Conservation (phyloP, 2,329 filamentous ascomycete genomes). For the Periconia macrospinosa region DNA sequence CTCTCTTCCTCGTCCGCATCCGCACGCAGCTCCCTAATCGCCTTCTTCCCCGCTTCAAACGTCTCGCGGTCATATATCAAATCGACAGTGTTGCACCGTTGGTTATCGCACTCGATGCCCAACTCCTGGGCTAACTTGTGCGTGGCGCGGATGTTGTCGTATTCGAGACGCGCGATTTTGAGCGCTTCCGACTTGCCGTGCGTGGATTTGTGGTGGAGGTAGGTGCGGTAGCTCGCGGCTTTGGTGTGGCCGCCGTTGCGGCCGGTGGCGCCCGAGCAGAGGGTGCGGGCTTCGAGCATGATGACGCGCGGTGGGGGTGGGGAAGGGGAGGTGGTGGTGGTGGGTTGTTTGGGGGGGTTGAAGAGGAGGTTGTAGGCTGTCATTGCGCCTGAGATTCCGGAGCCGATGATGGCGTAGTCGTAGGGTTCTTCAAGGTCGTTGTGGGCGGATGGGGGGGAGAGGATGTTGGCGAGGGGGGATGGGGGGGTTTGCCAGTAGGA, state of each 20-base stretch:
- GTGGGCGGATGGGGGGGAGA: conserved; percentile 40
- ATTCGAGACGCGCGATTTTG: conserved; percentile 45
- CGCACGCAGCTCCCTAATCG: conserved; percentile 25
- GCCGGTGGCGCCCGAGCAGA: conserved; percentile 46
- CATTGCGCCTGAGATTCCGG: conserved; percentile 44
- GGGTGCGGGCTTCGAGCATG: conserved; percentile 45
- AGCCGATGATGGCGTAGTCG: conserved; percentile 44
- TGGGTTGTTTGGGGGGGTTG: background rate
- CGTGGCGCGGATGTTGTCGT: conserved; percentile 54
- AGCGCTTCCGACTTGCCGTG: conserved; percentile 55
- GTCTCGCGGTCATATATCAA: conserved; percentile 55
- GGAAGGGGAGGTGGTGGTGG: conserved; percentile 4
- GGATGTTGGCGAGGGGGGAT: conserved; percentile 37
- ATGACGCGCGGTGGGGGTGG: conserved; percentile 21
- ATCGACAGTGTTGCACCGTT: conserved; percentile 58
- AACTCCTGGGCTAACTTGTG: conserved; percentile 57
- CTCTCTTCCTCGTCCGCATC: conserved; percentile 24
- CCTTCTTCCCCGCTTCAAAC: conserved; percentile 29
- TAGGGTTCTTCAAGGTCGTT: conserved; percentile 17
- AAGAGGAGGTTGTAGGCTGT: conserved; percentile 41
- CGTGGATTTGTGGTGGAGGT: conserved; percentile 49
- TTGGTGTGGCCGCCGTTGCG: conserved; percentile 54
- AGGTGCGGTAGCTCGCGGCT: conserved; percentile 55
- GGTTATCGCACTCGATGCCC: conserved; percentile 49
- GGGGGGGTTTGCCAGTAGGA: conserved; percentile 49